phyloP scores from a whole-genome alignment of 331 rosid species.

The Telfairia occidentalis region DNA sequence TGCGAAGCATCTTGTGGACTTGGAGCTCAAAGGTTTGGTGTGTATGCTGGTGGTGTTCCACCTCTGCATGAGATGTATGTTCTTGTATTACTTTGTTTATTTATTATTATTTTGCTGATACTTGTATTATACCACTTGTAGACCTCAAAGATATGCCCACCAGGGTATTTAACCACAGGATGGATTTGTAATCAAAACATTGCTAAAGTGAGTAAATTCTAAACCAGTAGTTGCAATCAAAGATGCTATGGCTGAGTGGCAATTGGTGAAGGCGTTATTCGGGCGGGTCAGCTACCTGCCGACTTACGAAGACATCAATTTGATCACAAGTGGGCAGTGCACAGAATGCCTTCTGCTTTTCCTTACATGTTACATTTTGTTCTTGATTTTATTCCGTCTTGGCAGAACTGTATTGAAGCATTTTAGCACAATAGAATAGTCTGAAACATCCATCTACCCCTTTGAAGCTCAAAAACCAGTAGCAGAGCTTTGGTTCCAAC shows the following conservation, averaged over 20 bases:
- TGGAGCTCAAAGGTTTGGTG: not conserved
- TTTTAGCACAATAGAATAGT: not conserved
- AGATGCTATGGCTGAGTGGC: slow-evolving; percentile 4
- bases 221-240: slow-evolving; percentile 1
- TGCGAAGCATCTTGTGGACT: not conserved
- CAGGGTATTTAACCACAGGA: slow-evolving; percentile 6
- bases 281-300: not conserved
- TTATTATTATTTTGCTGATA: slow-evolving; percentile 4
- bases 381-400: not conserved
- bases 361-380: not conserved
- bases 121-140: slow-evolving; percentile 10
- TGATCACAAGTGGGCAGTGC: not conserved
- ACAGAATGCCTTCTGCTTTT: not conserved
- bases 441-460: not conserved
- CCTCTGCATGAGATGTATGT: not conserved
- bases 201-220: slow-evolving; percentile 1
- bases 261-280: not conserved
- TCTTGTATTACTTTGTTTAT: not conserved
- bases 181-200: slow-evolving; percentile 10
- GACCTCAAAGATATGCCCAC: slow-evolving; percentile 7
- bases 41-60: slow-evolving; percentile 4
- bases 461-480: not conserved
- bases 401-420: slow-evolving; percentile 4
- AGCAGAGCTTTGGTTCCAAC: not conserved
- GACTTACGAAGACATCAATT: slow-evolving; percentile 8